Evolutionary conservation across 345 rosid species (phyloP), one percentile per base, ranked within the genome.

Genomic region (Kernera saxatilis): DNA sequence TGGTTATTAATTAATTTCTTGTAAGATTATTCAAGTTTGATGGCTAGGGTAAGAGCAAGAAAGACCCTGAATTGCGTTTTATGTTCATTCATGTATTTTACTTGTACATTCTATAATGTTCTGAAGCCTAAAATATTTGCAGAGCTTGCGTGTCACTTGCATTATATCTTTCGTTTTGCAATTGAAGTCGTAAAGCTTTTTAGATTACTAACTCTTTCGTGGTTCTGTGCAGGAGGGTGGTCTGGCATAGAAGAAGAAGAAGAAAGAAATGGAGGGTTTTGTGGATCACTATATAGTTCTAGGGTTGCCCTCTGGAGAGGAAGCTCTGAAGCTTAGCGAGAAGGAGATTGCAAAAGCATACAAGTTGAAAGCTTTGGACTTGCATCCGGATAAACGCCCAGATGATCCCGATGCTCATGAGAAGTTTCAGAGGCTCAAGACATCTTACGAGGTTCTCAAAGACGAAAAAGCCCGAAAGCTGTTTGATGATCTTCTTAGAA

Each of bases 381-480:
- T 91, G 84, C 98, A 93, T 56, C 98, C 98, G 0, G 98, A 93
- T 52, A 93, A 93, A 81, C 77, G 96, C 14, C 96, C 69, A 0
- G 92, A 93, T 54, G 98, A 93, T 50, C 94, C 96, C 0, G 62
- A 87, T n/a, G 98, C 98, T 4, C 92, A 82, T 2, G 89, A 53
- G 0, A 89, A 87, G 48, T 93, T 91, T 64, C 97, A 87, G 64
- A 86, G 69, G 89, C 82, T 92, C 18, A 85, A 85, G 75, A 63
- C 88, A 0, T 91, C 98, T 0, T 87, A 91, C 10, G 94, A 93
- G 75, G 72, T 93, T 75, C 83, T 93, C 13, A 85, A 84, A 43
- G 92, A 93, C 6, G 90, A 87, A 35, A 93, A 86, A 64, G 92
- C 96, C 15, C 84, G 96, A 2, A 91, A 85, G 79, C 77, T 88